These are phyloP conservation scores for Poronia punctata DNA, from an alignment of 495 filamentous ascomycete genomes.

Conservation along the genomic window DNA sequence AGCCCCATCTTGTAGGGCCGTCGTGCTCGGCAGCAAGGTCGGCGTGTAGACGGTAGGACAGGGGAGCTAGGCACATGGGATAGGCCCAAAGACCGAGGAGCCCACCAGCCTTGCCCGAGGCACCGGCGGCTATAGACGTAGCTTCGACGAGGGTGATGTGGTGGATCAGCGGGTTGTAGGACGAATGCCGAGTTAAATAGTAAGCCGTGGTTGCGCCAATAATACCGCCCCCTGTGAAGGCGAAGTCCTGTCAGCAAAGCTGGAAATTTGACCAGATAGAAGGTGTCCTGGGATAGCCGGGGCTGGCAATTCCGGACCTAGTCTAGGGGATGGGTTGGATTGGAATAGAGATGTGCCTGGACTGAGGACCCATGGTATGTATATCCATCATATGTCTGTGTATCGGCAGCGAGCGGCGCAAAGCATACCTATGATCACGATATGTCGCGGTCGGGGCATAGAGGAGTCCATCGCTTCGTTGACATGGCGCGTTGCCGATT, in stretches of 20 bases:
- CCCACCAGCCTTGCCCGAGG: conserved; percentile 92
- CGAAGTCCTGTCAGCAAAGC: conserved; percentile 7
- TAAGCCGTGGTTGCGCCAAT: conserved; percentile 94
- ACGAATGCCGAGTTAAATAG: conserved; percentile 82
- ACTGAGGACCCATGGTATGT: conserved; percentile 1
- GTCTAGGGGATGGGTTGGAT: too few species aligned
- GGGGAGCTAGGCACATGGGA: conserved; percentile 72
- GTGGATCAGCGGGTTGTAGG: conserved; percentile 67
- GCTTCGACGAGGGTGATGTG: conserved; percentile 87
- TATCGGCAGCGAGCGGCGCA: background rate
- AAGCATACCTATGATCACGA: conserved; percentile 60
- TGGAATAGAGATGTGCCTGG: too few species aligned
- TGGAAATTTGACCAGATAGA: too few species aligned
- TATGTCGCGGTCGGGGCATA: conserved; percentile 45
- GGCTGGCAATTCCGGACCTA: too few species aligned
- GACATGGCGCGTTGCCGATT: conserved; percentile 24
- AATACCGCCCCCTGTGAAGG: conserved; percentile 72
- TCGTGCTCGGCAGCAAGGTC: conserved; percentile 80
- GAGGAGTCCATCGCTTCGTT: conserved; percentile 24
- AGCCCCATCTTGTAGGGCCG: conserved; percentile 81
- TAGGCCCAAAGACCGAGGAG: conserved; percentile 92
- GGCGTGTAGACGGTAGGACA: conserved; percentile 78
- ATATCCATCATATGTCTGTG: too few species aligned
- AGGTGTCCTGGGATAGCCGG: too few species aligned
- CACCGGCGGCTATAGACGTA: conserved; percentile 77